Base-by-base conservation (phyloP, 441 rosid genomes). In the Aquilaria agallochum region DNA sequence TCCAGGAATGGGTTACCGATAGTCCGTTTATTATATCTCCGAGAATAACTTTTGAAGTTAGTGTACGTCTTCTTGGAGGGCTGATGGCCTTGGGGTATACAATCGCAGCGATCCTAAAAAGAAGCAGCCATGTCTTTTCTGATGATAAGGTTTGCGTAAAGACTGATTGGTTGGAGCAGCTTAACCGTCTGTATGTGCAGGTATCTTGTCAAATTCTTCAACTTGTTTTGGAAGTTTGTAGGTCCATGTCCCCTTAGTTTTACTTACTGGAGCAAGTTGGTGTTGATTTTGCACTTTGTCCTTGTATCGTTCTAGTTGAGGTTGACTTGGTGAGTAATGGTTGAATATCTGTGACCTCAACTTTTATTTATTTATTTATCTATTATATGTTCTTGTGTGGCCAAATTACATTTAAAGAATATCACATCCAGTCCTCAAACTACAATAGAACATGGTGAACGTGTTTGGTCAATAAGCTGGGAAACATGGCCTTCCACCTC, bases 1-100 rank as follows among this genome's bases (percentile, higher is more conserved):
- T 60, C 79, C 90, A 95, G 97, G 99, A 92, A 69, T 95, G 98
- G 98, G 97, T 92, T 70, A 92, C 95, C 50, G 99, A 95, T 74
- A 81, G 78, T 85, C 97, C 96, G n/a, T 95, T 95, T 78, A 86
- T 95, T 60, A 95, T 95, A 72, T 95, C 99, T 58, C 99, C 99
- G 9, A 84, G 99, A 74, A 95, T 95, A 79, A 92, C 96, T 60
- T 92, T 95, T 67, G 96, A 91, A 82, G 99, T 95, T 60, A 91
- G 95, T 6, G 99, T 86, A 53, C 97, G 97, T 30, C 94, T 95
- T 60, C 80, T 95, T 27, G 99, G 99, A 75, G 99, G 99, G 59
- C 72, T 95, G 68, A 95, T 95, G 98, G 98, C 99, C 56, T 73
- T 95, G 72, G 99, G 99, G 30, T 95, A 95, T 75, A 89, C 96